These are phyloP conservation scores for Fonsecaea multimorphosa DNA, from an alignment of 2,329 filamentous ascomycete genomes.

Conservation along the genomic window DNA sequence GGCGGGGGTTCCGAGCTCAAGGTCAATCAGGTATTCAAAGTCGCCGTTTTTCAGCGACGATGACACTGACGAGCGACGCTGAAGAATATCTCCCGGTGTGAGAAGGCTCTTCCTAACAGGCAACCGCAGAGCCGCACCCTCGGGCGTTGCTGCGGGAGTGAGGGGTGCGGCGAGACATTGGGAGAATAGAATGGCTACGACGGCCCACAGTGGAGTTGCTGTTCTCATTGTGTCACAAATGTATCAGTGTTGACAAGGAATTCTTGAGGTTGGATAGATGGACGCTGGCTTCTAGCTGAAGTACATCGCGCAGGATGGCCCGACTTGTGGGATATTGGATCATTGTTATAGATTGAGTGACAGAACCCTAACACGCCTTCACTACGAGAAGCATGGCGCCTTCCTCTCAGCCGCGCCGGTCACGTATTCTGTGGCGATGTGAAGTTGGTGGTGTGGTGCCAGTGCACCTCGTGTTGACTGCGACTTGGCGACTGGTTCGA, in stretches of 20 bases:
- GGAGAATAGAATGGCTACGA: neutral
- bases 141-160: neutral
- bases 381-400: neutral
- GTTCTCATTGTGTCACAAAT: neutral
- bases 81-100: neutral
- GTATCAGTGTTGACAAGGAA: neutral
- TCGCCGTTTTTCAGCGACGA: neutral
- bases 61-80: neutral
- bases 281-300: neutral
- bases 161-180: neutral
- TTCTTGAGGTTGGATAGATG: neutral
- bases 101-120: neutral
- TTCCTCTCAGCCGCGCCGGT: neutral
- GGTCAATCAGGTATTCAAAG: slow-evolving; percentile 40
- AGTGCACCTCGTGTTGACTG: too few species aligned
- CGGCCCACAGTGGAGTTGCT: neutral
- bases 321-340: neutral
- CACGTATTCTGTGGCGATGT: neutral
- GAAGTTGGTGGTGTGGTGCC: neutral
- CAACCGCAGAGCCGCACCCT: neutral
- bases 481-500: neutral
- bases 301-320: neutral
- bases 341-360: slow-evolving; percentile 4
- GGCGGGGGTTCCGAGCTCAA: slow-evolving; percentile 61
- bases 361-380: neutral